A percentile compares a stretch with the other conserved stretches of the same genome.
These are phyloP conservation scores for Erigeron philadelphicus DNA, from an alignment of 140 eudicot genomes.

Conservation along the genomic window DNA sequence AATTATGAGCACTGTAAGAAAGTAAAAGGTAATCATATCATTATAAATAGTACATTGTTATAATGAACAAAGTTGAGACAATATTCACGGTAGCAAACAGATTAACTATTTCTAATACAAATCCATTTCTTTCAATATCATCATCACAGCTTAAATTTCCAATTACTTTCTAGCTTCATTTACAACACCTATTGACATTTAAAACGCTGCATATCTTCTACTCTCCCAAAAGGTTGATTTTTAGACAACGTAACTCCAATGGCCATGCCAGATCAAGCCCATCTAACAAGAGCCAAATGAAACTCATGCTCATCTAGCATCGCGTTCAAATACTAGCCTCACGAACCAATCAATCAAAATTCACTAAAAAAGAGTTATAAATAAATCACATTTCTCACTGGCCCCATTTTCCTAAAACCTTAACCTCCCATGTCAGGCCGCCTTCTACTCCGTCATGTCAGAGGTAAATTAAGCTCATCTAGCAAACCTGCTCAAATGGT, in stretches of 20 bases:
- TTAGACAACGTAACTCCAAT: background rate
- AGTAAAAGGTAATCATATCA: constrained; percentile 16
- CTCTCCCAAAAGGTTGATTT: background rate
- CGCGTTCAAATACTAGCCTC: too few relatives aligned
- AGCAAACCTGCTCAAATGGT: too few relatives aligned
- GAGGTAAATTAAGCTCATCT: too few relatives aligned
- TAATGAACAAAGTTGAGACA: background rate
- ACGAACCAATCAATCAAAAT: too few relatives aligned
- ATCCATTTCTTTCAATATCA: background rate
- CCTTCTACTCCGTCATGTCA: too few relatives aligned
- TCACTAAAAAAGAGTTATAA: too few relatives aligned
- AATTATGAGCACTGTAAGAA: constrained; percentile 63
- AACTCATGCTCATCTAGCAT: too few relatives aligned
- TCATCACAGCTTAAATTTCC: background rate
- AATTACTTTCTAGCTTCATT: background rate
- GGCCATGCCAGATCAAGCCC: background rate
- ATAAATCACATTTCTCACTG: too few relatives aligned
- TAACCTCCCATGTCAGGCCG: too few relatives aligned
- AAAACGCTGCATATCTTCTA: background rate
- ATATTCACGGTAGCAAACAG: constrained; percentile 4
- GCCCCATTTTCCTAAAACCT: too few relatives aligned
- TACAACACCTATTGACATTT: background rate
- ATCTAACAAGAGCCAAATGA: too few relatives aligned
- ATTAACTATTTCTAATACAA: background rate
- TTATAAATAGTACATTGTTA: constrained; percentile 1